These are phyloP conservation scores for Trebouxia sp. DNA, from an alignment of 139 green algal species.

Conservation along the genomic window DNA sequence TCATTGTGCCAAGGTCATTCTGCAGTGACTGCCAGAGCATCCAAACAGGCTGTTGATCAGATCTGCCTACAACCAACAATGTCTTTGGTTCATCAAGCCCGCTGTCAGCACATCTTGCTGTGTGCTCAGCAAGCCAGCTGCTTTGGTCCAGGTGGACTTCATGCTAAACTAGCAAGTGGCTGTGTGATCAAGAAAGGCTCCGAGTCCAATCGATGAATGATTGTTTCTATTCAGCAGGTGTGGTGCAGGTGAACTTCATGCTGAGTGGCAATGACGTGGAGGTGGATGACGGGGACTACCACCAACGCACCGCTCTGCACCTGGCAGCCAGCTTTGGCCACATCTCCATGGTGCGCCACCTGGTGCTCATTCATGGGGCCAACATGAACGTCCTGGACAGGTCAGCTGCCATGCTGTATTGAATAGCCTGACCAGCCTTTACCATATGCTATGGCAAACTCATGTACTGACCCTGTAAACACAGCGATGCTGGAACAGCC, in stretches of 20 bases:
- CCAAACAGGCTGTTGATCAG: too few relatives aligned
- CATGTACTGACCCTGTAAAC: too few relatives aligned
- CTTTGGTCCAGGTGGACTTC: background rate
- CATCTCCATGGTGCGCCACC: slow-evolving; percentile 45
- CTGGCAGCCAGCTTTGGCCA: slow-evolving; percentile 38
- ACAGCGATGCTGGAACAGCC: too few relatives aligned
- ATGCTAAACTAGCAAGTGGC: background rate
- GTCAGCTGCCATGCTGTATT: background rate
- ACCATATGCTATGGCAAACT: background rate
- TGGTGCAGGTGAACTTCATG: slow-evolving; percentile 29
- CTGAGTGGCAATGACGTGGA: slow-evolving; percentile 37
- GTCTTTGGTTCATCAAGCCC: too few relatives aligned
- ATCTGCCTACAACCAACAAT: too few relatives aligned
- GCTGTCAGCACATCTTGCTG: too few relatives aligned
- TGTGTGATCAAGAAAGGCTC: too few relatives aligned
- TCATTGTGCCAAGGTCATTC: too few relatives aligned
- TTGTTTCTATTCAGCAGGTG: too few relatives aligned
- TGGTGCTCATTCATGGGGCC: slow-evolving; percentile 34
- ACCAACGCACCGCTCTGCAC: slow-evolving; percentile 46
- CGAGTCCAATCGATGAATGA: too few relatives aligned
- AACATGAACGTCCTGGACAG: slow-evolving; percentile 38
- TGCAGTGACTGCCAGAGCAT: too few relatives aligned
- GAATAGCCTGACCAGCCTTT: background rate
- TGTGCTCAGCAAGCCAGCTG: too few relatives aligned
- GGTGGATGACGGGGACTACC: slow-evolving; percentile 42